Base-by-base conservation (phyloP, 306 rosid genomes). In the Cotoneaster glaucophyllus region DNA sequence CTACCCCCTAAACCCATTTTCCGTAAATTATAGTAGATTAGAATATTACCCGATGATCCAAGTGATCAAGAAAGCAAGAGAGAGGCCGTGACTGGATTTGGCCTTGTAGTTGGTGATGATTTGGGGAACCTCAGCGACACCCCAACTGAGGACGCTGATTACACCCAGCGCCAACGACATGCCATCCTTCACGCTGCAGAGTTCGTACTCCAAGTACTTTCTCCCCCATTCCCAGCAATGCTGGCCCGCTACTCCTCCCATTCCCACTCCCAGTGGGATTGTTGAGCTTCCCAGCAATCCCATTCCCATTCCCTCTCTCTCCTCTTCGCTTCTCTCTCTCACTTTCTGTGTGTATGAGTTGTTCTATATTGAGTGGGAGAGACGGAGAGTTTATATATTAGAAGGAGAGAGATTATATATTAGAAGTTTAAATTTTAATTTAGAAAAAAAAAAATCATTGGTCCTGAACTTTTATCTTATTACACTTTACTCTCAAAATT, bases 81-180 rank as follows among this genome's bases (percentile, higher is more conserved):
- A 89, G 64, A 93, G 88, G 50, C 97, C 93, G n/a, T 91, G 86
- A 1, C 91, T 41, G 6, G 97, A 93, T 74, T 91, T 89, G n/a
- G 85, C 64, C 74, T 15, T 75, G 78, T 80, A 88, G 83, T 91
- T 91, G 12, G 96, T 91, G 81, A 89, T 69, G 67, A 93, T 73
- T 74, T 91, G 98, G 67, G 98, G 98, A 37, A 93, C 80, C 89
- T 93, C 98, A 74, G 97, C 98, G 43, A 84, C 87, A 76, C 85
- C 81, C 98, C 98, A 93, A 83, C 85, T 78, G 50, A 74, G 11
- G 31, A 93, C 91, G 80, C 97, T 91, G 56, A 87, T 28, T 15
- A 85, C 1, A 61, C 98, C 98, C 78, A 93, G 78, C 21, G 72
- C 26, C 67, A 75, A 78, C n/a, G 98, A 93, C 72, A 83, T 77